Conservation (phyloP, 2,329 filamentous ascomycete species). For the Talaromyces atroroseus region DNA sequence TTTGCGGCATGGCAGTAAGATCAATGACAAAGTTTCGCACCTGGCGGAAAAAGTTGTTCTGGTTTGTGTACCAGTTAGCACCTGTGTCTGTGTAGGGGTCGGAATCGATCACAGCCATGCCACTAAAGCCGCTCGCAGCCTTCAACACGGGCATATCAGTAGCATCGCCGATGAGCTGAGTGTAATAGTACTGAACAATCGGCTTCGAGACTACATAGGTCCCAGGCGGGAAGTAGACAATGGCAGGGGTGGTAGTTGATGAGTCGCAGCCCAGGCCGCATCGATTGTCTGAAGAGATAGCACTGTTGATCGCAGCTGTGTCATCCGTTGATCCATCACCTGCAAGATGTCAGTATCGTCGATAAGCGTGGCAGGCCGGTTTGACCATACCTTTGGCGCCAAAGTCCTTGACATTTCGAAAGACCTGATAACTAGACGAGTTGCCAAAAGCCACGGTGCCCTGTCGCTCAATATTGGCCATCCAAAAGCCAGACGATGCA, state of each 20-base stretch:
- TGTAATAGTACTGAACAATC: constrained; percentile 85
- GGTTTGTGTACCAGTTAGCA: constrained; percentile 71
- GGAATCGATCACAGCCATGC: constrained; percentile 84
- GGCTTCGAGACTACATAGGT: constrained; percentile 77
- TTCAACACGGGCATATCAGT: constrained; percentile 68
- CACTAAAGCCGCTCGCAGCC: constrained; percentile 64
- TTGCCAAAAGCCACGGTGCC: constrained; percentile 61
- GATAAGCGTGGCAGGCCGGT: background rate
- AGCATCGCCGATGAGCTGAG: constrained; percentile 82
- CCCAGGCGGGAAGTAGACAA: constrained; percentile 88
- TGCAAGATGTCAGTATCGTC: constrained; percentile 28
- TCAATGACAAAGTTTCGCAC: constrained; percentile 79
- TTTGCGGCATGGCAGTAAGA: constrained; percentile 58
- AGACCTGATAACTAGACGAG: constrained; percentile 59
- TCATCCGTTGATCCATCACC: constrained; percentile 70
- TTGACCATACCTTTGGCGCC: constrained; percentile 60
- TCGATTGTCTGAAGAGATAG: constrained; percentile 70
- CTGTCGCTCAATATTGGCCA: constrained; percentile 63
- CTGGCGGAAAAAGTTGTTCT: constrained; percentile 78
- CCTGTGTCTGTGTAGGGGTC: constrained; percentile 72
- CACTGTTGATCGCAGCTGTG: constrained; percentile 79
- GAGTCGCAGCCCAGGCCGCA: constrained; percentile 81
- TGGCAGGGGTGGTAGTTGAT: constrained; percentile 71
- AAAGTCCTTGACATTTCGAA: constrained; percentile 71
- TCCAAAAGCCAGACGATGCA: constrained; percentile 59